Percentiles rank a stretch among this genome's conserved stretches.
Conservation (phyloP, 176 grass and related monocot species). For the Stipa capillata region DNA sequence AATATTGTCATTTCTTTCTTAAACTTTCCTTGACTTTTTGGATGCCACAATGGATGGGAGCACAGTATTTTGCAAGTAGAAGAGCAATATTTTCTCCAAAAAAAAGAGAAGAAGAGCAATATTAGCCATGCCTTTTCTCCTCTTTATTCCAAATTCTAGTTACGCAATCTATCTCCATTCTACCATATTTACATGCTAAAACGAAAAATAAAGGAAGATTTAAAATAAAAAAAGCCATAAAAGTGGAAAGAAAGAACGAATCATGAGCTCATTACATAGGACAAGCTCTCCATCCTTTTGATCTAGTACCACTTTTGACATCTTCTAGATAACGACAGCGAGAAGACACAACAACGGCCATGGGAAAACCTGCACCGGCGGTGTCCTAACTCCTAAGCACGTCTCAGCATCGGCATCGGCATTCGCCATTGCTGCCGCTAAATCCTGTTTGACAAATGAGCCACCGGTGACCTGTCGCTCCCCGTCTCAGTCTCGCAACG, state of each 20-base stretch:
- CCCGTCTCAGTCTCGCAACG: conserved; percentile 39
- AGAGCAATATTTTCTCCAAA: too few species aligned
- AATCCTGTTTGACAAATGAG: conserved; percentile 27
- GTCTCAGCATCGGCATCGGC: conserved; percentile 18
- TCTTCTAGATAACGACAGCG: conserved; percentile 6
- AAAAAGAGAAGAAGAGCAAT: too few species aligned
- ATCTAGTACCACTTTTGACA: conserved; percentile 5
- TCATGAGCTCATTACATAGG: conserved; percentile 14
- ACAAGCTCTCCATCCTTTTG: conserved; percentile 29
- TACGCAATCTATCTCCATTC: background rate
- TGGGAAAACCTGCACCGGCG: background rate
- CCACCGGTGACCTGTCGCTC: conserved; percentile 24
- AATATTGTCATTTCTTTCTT: too few species aligned
- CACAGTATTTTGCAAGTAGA: too few species aligned
- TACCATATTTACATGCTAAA: background rate
- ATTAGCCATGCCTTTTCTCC: background rate
- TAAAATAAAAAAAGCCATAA: background rate
- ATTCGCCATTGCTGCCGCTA: conserved; percentile 30
- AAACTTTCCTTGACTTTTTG: too few species aligned
- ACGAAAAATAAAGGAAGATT: background rate
- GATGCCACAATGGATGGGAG: too few species aligned
- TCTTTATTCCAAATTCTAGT: background rate
- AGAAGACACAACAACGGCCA: background rate
- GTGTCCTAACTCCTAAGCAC: conserved; percentile 33
- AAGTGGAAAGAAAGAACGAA: background rate